These are phyloP conservation scores for Lasiodiplodia theobromae DNA, from an alignment of 2,329 filamentous ascomycete species.

Conservation along the genomic window DNA sequence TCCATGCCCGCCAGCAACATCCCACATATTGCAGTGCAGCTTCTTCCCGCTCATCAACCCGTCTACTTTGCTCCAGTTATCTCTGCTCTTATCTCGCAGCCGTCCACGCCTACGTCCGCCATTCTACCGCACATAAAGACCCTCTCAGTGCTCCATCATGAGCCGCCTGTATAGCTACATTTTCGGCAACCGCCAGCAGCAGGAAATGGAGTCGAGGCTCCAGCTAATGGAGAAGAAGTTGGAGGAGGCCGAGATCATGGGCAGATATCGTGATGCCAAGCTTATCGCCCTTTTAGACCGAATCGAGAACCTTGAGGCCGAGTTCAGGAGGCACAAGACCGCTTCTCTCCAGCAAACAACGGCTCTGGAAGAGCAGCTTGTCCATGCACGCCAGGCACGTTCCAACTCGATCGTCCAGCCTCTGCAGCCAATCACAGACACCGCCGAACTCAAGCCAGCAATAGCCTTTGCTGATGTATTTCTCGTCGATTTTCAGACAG, in stretches of 20 bases:
- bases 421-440: slow-evolving; percentile 24
- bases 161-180: slow-evolving; percentile 25
- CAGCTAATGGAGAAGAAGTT: slow-evolving; percentile 35
- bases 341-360: slow-evolving; percentile 42
- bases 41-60: not conserved
- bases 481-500: slow-evolving; percentile 9
- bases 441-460: slow-evolving; percentile 6
- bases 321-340: slow-evolving; percentile 32
- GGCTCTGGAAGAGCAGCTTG: slow-evolving; percentile 50
- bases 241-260: slow-evolving; percentile 26
- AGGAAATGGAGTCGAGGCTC: slow-evolving; percentile 18
- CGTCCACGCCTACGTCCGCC: not conserved
- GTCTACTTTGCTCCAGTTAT: not conserved
- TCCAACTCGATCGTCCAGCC: slow-evolving; percentile 14
- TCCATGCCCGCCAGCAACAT: not conserved
- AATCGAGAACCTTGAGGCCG: slow-evolving; percentile 32
- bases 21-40: not conserved
- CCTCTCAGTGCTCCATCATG: slow-evolving; percentile 6
- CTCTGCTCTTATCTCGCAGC: not conserved
- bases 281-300: slow-evolving; percentile 41
- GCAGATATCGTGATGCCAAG: slow-evolving; percentile 34
- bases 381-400: slow-evolving; percentile 31
- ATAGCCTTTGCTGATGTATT: slow-evolving; percentile 11
- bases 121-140: too few species aligned
- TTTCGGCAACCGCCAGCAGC: slow-evolving; percentile 18